Percentiles rank a stretch among this genome's conserved stretches.
phyloP scores from a whole-genome alignment of 176 grass and related monocot species.

The Pontederia crassipes region DNA sequence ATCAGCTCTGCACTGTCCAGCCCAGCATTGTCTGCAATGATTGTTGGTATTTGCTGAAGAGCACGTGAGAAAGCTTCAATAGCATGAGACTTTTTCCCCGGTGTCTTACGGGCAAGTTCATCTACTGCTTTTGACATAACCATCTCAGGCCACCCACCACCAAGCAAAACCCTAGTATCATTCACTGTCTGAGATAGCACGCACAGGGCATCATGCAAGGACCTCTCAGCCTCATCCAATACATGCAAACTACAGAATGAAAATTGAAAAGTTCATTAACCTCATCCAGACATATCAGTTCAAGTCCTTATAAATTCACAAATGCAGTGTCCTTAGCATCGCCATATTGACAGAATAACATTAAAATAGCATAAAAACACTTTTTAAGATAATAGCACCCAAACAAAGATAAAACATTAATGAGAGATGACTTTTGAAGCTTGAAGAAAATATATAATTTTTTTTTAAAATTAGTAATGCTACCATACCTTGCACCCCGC shows the following conservation, averaged over 20 bases:
- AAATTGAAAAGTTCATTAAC: not conserved
- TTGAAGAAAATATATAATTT: not conserved
- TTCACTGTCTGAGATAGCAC: constrained; percentile 89
- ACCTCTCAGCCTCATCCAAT: constrained; percentile 89
- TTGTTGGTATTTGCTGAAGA: constrained; percentile 79
- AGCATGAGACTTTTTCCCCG: constrained; percentile 87
- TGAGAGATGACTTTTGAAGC: not conserved
- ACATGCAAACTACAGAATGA: constrained; percentile 54
- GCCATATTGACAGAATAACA: too few relatives aligned
- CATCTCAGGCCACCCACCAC: constrained; percentile 97
- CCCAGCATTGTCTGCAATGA: constrained; percentile 81
- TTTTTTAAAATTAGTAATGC: not conserved
- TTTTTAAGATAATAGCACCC: too few relatives aligned
- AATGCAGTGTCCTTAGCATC: too few relatives aligned
- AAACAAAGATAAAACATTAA: too few relatives aligned
- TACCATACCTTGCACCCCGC: constrained; percentile 67
- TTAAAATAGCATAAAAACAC: too few relatives aligned
- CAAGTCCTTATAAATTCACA: too few relatives aligned
- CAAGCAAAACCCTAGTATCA: constrained; percentile 71
- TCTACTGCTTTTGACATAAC: constrained; percentile 84
- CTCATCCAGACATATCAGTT: too few relatives aligned
- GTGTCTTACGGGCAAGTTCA: constrained; percentile 72
- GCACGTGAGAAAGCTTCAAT: constrained; percentile 76
- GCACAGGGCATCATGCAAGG: constrained; percentile 81
- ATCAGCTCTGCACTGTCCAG: constrained; percentile 78